A percentile compares a stretch with the other conserved stretches of the same genome.
Conservation (phyloP, 805 yeast genomes). For the Komagataella kurtzmanii region DNA sequence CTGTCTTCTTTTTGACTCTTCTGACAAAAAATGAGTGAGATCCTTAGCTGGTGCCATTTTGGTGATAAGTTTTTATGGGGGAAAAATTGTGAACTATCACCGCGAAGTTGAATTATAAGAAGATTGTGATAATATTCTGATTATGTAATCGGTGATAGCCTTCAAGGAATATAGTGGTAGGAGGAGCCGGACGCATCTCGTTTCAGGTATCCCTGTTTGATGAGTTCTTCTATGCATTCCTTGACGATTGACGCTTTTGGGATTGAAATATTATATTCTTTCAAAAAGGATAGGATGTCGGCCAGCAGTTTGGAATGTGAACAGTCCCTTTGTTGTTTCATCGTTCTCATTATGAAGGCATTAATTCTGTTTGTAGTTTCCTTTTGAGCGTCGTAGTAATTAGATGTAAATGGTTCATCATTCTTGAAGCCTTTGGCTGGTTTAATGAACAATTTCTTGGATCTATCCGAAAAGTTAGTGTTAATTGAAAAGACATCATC, state of each 20-base stretch:
- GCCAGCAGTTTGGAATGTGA: not conserved
- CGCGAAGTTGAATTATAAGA: not conserved
- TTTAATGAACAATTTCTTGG: not conserved
- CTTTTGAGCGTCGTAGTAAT: not conserved
- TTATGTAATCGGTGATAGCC: not conserved
- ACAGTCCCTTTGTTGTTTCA: not conserved
- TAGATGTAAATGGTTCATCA: not conserved
- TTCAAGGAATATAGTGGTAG: not conserved
- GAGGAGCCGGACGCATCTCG: not conserved
- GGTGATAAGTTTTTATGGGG: constrained; percentile 5
- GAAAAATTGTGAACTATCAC: not conserved
- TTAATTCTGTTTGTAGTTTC: not conserved
- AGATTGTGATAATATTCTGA: not conserved
- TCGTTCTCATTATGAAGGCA: constrained; percentile 1
- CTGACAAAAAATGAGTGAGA: constrained; percentile 59
- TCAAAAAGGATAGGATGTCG: not conserved
- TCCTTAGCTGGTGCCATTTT: constrained; percentile 39
- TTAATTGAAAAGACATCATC: not conserved
- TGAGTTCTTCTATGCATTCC: not conserved
- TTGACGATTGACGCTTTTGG: not conserved
- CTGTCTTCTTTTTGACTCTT: constrained; percentile 63
- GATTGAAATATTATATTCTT: not conserved
- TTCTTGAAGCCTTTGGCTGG: not conserved
- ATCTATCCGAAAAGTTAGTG: not conserved
- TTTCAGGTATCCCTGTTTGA: not conserved